phyloP scores from a whole-genome alignment of 495 filamentous ascomycete genomes.

The Schizothecium vesticola region DNA sequence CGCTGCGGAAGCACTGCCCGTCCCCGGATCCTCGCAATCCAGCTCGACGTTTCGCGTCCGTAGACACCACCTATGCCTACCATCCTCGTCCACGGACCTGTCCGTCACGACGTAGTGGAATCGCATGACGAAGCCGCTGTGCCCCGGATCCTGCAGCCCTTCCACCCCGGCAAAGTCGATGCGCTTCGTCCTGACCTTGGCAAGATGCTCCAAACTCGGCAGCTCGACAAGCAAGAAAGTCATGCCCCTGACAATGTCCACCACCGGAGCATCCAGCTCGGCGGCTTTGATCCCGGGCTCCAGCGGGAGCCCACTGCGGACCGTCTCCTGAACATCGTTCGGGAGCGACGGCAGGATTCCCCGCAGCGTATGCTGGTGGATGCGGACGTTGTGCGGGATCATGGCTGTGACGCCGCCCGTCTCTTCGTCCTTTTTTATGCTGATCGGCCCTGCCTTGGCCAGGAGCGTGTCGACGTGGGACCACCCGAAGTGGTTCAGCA shows the following conservation, averaged over 20 bases:
- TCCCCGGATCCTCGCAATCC: constrained; percentile 62
- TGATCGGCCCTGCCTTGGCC: constrained; percentile 57
- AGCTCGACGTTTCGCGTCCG: constrained; percentile 51
- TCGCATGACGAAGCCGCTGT: constrained; percentile 52
- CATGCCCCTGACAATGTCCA: constrained; percentile 68
- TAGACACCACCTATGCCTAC: constrained; percentile 15
- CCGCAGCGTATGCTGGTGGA: constrained; percentile 44
- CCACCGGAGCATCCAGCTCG: constrained; percentile 41
- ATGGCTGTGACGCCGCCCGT: constrained; percentile 38
- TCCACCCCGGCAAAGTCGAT: constrained; percentile 24
- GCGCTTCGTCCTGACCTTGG: constrained; percentile 21
- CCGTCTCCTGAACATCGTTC: not conserved
- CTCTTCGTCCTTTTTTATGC: constrained; percentile 14
- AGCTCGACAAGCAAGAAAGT: constrained; percentile 55
- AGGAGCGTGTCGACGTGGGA: constrained; percentile 38
- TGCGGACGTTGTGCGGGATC: constrained; percentile 62
- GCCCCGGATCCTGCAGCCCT: constrained; percentile 48
- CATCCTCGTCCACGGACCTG: constrained; percentile 15
- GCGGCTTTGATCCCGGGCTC: constrained; percentile 25
- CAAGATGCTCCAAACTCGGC: constrained; percentile 41
- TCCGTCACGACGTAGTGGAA: constrained; percentile 52
- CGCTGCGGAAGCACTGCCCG: constrained; percentile 57
- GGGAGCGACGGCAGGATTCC: constrained; percentile 6
- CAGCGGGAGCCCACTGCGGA: constrained; percentile 19
- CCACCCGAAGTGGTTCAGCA: constrained; percentile 31